Conservation (phyloP, 345 rosid species). For the Populus nigra region DNA sequence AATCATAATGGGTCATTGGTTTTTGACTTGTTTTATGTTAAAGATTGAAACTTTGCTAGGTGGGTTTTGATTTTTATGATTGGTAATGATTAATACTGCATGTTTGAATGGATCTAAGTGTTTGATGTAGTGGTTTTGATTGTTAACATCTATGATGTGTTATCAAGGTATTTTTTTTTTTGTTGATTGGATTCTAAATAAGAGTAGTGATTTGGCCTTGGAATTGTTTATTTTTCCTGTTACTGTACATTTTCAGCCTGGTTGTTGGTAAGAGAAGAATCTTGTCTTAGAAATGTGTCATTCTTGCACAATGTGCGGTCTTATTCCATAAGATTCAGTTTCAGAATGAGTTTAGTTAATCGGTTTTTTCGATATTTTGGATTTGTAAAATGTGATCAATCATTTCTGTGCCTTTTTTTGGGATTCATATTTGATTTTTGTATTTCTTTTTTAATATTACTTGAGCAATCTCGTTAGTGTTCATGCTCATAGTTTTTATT, state of each 20-base stretch:
- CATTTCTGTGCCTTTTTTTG: neutral
- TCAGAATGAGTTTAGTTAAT: neutral
- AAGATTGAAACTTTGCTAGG: slow-evolving; percentile 10
- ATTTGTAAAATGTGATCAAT: neutral
- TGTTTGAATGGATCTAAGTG: slow-evolving; percentile 22
- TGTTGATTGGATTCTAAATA: neutral
- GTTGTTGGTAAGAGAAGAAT: neutral
- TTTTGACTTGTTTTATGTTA: neutral
- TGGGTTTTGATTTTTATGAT: slow-evolving; percentile 13
- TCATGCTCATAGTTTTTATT: neutral
- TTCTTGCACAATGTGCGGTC: neutral
- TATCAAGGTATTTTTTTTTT: neutral
- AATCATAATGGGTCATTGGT: neutral
- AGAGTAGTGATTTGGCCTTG: neutral
- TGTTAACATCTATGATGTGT: neutral
- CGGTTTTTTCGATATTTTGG: neutral
- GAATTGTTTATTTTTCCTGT: neutral
- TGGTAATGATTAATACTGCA: neutral
- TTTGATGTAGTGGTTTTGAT: slow-evolving; percentile 15
- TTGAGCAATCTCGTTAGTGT: neutral
- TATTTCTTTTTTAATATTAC: neutral
- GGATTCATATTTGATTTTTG: neutral
- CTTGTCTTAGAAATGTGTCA: neutral
- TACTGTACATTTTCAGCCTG: neutral
- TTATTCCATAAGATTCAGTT: neutral